phyloP scores from a whole-genome alignment of 768 basidiomycete genomes.

The Amanita pallidorosea region DNA sequence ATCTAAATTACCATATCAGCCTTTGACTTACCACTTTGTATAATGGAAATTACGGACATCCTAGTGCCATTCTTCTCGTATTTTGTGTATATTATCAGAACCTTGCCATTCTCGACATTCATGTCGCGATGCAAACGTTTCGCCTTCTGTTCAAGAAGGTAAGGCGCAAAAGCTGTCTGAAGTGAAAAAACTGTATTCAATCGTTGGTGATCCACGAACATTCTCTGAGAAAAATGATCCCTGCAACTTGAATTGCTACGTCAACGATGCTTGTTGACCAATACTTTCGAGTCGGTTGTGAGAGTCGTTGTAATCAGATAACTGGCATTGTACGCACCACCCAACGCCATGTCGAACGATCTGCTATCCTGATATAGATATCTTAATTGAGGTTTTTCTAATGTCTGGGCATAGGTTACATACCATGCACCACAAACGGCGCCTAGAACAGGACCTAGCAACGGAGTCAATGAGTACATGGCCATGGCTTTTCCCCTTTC shows the following conservation, averaged over 20 bases:
- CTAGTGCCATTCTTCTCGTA: slow-evolving; percentile 30
- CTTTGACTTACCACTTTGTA: background rate
- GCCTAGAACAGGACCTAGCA: slow-evolving; percentile 56
- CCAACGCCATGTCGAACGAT: slow-evolving; percentile 63
- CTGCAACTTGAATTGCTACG: slow-evolving; percentile 40
- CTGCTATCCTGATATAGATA: slow-evolving; percentile 38
- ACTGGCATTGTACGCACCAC: slow-evolving; percentile 31
- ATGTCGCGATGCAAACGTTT: slow-evolving; percentile 27
- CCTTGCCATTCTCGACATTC: slow-evolving; percentile 34
- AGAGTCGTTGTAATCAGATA: background rate
- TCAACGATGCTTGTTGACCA: slow-evolving; percentile 57
- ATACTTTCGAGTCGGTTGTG: slow-evolving; percentile 28
- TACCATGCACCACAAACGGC: slow-evolving; percentile 39
- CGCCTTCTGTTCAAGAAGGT: slow-evolving; percentile 42
- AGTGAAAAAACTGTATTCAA: slow-evolving; percentile 16
- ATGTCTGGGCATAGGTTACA: background rate
- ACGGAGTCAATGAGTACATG: slow-evolving; percentile 52
- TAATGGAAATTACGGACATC: slow-evolving; percentile 22
- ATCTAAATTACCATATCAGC: slow-evolving; percentile 22
- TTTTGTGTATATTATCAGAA: slow-evolving; percentile 32
- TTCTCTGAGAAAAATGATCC: slow-evolving; percentile 50
- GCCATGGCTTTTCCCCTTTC: slow-evolving; percentile 56
- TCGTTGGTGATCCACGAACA: slow-evolving; percentile 23
- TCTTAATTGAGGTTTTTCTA: background rate
- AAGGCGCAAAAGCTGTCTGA: slow-evolving; percentile 32